phyloP scores from a whole-genome alignment of 1,139 yeast species.

The Saccharomycopsis hybrid region DNA sequence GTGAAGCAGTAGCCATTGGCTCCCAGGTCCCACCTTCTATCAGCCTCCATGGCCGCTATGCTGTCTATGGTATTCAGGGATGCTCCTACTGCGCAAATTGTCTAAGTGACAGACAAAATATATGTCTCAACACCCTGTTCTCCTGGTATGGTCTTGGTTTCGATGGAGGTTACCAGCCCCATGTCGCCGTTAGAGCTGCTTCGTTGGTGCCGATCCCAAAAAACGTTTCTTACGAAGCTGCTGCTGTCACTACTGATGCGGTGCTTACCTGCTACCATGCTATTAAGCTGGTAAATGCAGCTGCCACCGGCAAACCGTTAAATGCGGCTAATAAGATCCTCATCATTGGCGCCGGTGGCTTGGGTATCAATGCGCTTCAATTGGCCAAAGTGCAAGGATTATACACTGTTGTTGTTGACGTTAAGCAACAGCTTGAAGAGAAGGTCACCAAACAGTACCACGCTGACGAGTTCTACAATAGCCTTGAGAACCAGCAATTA shows the following conservation, averaged over 20 bases:
- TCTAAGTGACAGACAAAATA: constrained; percentile 38
- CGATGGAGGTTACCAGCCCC: constrained; percentile 49
- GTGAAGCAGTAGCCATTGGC: too few species aligned
- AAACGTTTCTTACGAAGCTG: constrained; percentile 37
- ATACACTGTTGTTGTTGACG: constrained; percentile 37
- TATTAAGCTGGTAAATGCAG: constrained; percentile 36
- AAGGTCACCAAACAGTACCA: constrained; percentile 37
- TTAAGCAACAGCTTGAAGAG: constrained; percentile 30
- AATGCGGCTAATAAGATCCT: constrained; percentile 36
- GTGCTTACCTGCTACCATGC: constrained; percentile 47
- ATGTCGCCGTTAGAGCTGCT: constrained; percentile 29
- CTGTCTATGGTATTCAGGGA: constrained; percentile 34
- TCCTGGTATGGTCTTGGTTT: constrained; percentile 35
- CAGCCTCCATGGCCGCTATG: constrained; percentile 37
- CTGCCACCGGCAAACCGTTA: too few species aligned
- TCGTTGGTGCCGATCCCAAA: constrained; percentile 40
- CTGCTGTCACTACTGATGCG: constrained; percentile 45
- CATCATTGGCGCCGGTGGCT: constrained; percentile 43
- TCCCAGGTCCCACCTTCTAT: too few species aligned
- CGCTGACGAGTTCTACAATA: constrained; percentile 39
- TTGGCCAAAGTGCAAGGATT: constrained; percentile 36
- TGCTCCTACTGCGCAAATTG: constrained; percentile 43
- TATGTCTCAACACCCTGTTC: constrained; percentile 27
- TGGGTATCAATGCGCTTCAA: constrained; percentile 45
- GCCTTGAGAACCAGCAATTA: constrained; percentile 24